phyloP scores from a whole-genome alignment of 1,139 yeast genomes.

The Hemisphaericaspora xylofermentans region DNA sequence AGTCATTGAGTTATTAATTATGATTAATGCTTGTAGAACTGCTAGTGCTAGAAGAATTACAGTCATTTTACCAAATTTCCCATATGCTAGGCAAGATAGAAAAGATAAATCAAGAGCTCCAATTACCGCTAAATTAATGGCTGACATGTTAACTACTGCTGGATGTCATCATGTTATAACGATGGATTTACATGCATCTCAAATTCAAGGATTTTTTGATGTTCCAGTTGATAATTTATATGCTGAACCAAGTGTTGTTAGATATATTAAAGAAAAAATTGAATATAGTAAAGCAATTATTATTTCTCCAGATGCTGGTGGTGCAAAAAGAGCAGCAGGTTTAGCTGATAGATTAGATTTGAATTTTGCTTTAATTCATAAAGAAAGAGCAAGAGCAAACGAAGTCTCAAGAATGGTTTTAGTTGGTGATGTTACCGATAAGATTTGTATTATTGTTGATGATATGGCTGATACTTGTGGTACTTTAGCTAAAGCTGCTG shows the following conservation, averaged over 20 bases:
- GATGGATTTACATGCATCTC: conserved; percentile 96
- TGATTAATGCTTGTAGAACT: conserved; percentile 93
- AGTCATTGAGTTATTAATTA: conserved; percentile 81
- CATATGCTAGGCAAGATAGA: conserved; percentile 96
- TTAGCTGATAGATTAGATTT: conserved; percentile 89
- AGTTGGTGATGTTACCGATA: conserved; percentile 90
- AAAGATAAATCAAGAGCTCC: conserved; percentile 97
- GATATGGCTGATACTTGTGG: conserved; percentile 99
- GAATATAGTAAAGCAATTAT: conserved; percentile 66
- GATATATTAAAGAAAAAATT: conserved; percentile 67
- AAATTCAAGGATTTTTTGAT: conserved; percentile 94
- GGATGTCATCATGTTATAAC: conserved; percentile 97
- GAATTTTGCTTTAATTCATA: conserved; percentile 94
- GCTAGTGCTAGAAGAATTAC: conserved; percentile 95
- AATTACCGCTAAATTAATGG: conserved; percentile 93
- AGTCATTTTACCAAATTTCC: conserved; percentile 93
- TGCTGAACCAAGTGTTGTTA: conserved; percentile 91
- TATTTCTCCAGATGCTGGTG: conserved; percentile 98
- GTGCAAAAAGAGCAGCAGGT: conserved; percentile 97
- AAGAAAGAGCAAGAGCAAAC: conserved; percentile 93
- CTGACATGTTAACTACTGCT: conserved; percentile 91
- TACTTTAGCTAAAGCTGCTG: conserved; percentile 94
- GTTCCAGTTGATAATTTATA: conserved; percentile 95
- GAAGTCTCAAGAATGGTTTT: conserved; percentile 94
- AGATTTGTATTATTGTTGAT: conserved; percentile 87